Evolutionary conservation across 345 rosid genomes (phyloP).

Genomic region (Boechera divaricarpa): DNA sequence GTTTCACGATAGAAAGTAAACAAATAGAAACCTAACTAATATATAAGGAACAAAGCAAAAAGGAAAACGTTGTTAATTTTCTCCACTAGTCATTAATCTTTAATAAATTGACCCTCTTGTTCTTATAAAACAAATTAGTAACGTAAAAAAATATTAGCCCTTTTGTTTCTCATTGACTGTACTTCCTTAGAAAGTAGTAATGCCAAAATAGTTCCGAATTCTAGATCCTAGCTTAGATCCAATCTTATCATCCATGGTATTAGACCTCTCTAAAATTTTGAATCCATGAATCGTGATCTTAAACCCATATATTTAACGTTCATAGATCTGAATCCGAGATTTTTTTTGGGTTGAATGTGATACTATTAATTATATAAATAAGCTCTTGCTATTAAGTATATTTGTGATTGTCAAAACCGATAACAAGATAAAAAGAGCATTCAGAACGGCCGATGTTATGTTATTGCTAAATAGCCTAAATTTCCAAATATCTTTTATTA

Average conservation of each 20-base stretch:
- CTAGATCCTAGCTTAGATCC: neutral
- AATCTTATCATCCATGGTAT: neutral
- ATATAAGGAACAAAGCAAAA: neutral
- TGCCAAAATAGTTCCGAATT: neutral
- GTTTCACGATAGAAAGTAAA: neutral
- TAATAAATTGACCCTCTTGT: neutral
- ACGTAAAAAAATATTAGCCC: neutral
- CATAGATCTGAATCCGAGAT: neutral
- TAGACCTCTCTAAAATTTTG: neutral
- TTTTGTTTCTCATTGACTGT: neutral
- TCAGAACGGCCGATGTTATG: neutral
- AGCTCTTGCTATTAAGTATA: neutral
- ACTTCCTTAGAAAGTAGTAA: neutral
- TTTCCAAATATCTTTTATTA: neutral
- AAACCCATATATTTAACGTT: neutral
- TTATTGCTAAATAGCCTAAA: neutral
- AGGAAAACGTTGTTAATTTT: neutral
- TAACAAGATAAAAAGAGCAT: neutral
- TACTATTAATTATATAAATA: neutral
- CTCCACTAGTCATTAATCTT: neutral
- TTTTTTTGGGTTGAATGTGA: neutral
- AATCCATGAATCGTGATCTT: neutral
- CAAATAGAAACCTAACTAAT: neutral
- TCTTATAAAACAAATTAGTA: neutral
- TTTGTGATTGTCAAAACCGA: neutral